Evolutionary conservation across 2,329 filamentous ascomycete species (phyloP).

Genomic region (Teratosphaeria epicoccoides): DNA sequence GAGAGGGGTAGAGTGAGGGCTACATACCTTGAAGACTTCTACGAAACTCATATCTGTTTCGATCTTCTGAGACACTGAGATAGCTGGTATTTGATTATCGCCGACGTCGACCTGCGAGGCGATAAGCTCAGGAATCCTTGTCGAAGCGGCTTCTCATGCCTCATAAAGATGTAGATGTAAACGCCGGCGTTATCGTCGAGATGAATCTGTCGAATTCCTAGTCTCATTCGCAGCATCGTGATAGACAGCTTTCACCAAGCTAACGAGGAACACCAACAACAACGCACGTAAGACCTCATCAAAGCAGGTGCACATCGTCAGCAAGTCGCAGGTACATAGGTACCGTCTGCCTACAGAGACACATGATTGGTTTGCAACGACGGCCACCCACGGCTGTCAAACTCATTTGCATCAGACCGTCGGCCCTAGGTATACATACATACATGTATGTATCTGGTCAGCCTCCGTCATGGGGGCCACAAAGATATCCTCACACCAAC

Average conservation of each 20-base stretch:
- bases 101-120: too few species aligned
- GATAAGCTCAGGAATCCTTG: neutral
- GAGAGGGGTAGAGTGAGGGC: neutral
- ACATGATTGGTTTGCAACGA: neutral
- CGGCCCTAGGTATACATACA: too few species aligned
- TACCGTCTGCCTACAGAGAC: neutral
- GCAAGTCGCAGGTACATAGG: neutral
- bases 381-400: neutral
- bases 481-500: too few species aligned
- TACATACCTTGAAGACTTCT: conserved; percentile 3
- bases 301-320: neutral
- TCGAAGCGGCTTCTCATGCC: neutral
- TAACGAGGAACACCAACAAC: neutral
- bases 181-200: too few species aligned
- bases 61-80: neutral
- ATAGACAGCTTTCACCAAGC: neutral
- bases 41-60: neutral
- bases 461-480: too few species aligned
- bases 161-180: neutral
- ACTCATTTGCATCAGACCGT: neutral
- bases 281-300: too few species aligned
- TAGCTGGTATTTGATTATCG: too few species aligned
- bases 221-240: neutral
- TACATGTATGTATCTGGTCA: too few species aligned
- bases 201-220: neutral